Conservation (phyloP, 75 land plant species). For the Adiantum capillusveneris region DNA sequence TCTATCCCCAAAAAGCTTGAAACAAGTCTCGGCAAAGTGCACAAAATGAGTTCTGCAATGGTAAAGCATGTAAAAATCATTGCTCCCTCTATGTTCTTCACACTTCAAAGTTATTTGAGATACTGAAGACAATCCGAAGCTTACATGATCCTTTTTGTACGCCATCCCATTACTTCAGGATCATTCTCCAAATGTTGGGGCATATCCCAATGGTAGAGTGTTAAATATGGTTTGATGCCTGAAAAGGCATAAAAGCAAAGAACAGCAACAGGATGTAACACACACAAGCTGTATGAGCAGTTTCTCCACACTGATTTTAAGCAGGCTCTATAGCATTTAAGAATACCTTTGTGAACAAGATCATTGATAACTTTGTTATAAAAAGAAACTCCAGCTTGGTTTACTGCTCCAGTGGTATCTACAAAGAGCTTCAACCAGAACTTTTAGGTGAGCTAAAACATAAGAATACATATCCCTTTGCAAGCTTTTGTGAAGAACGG, state of each 20-base stretch:
- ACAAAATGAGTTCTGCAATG: conserved; percentile 41
- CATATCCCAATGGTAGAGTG: conserved; percentile 28
- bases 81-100: too few species aligned
- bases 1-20: conserved; percentile 38
- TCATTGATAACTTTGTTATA: conserved; percentile 16
- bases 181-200: conserved; percentile 19
- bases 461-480: too few species aligned
- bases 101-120: too few species aligned
- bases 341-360: background rate
- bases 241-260: background rate
- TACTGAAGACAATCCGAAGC: background rate
- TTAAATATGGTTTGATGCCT: conserved; percentile 28
- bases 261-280: background rate
- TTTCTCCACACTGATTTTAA: conserved; percentile 17
- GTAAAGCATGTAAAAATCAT: too few species aligned
- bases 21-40: conserved; percentile 32
- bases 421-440: conserved; percentile 18
- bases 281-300: too few species aligned
- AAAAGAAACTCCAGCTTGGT: background rate
- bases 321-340: too few species aligned
- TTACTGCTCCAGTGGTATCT: conserved; percentile 9
- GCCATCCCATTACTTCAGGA: conserved; percentile 17
- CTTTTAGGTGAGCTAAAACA: too few species aligned
- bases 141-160: conserved; percentile 14
- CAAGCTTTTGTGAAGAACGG: too few species aligned